A percentile compares a stretch with the other conserved stretches of the same genome.
phyloP scores from a whole-genome alignment of 352 stramenopile species.

The Pythium brachiatum region DNA sequence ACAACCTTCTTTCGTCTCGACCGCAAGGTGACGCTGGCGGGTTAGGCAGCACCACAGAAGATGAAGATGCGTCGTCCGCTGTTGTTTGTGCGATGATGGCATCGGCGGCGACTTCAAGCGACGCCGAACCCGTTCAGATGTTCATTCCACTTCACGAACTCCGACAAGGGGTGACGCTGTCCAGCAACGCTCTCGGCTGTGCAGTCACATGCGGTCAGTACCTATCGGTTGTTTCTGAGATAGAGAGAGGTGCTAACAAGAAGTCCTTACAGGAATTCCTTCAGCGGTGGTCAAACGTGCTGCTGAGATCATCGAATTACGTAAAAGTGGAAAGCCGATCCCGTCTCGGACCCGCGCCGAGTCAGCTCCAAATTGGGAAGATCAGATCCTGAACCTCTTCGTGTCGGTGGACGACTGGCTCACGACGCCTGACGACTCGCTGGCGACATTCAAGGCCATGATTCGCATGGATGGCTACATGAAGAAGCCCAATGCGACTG shows the following conservation, averaged over 20 bases:
- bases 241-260: too few species aligned
- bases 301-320: slow-evolving; percentile 18
- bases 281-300: slow-evolving; percentile 21
- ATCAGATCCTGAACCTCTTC: slow-evolving; percentile 19
- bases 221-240: background rate
- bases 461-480: slow-evolving; percentile 17
- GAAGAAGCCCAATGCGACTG: slow-evolving; percentile 18
- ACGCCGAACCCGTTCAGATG: slow-evolving; percentile 13
- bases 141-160: slow-evolving; percentile 62
- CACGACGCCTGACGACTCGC: background rate
- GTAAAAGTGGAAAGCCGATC: slow-evolving; percentile 17
- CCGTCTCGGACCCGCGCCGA: background rate
- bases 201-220: slow-evolving; percentile 56
- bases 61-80: slow-evolving; percentile 3
- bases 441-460: slow-evolving; percentile 13
- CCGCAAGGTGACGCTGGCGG: background rate
- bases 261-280: slow-evolving; percentile 6
- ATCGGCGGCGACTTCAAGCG: slow-evolving; percentile 24
- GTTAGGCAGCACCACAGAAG: background rate
- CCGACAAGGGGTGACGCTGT: slow-evolving; percentile 47
- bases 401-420: slow-evolving; percentile 21
- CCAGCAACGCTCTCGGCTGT: slow-evolving; percentile 76
- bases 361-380: slow-evolving; percentile 17
- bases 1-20: slow-evolving; percentile 8
- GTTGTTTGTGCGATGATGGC: slow-evolving; percentile 60